Evolutionary conservation across 148 eudicot genomes (phyloP), one percentile per base, ranked within the genome.

Genomic region (Spergularia marina): DNA sequence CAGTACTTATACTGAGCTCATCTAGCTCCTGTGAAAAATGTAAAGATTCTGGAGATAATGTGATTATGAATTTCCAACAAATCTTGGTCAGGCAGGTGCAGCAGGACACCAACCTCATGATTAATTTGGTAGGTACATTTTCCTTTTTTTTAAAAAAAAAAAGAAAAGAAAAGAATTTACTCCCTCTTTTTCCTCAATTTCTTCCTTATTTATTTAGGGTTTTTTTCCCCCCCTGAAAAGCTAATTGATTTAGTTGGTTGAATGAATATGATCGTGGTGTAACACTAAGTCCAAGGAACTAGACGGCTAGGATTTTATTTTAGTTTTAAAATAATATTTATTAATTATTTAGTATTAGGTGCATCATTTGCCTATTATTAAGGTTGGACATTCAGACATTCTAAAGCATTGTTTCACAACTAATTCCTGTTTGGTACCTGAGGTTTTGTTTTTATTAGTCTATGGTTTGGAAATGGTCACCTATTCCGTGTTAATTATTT

Each of bases 211-310:
- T 59, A 7, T 20, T 7, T 41, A n/a, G n/a, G n/a, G n/a, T n/a
- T n/a, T n/a, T n/a, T n/a, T n/a, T n/a, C n/a, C n/a, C n/a, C n/a
- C n/a, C n/a, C n/a, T n/a, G 6, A 41, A 41, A 41, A 4, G 30
- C 25, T 59, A 18, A 4, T 3, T 59, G 21, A 59, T 59, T 30
- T 25, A 59, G 64, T 59, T 44, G 49, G 49, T 44, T 44, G 49
- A 44, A 59, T 59, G 64, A 59, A 59, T 59, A 59, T 21, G 10
- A 59, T 59, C 34, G 23, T 59, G 25, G 12, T 62, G 57, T 20
- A 52, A 47, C 68, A 73, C 57, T 21, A 25, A 6, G 76, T 68
- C 72, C 72, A 76, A 66, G 47, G 65, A 66, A 68, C 72, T 17
- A 11, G 34, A 67, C 65, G 78, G 72, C 71, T 67, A 52, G 41